Evolutionary conservation across 2,329 filamentous ascomycete genomes (phyloP).

Genomic region (Monilinia polystroma): DNA sequence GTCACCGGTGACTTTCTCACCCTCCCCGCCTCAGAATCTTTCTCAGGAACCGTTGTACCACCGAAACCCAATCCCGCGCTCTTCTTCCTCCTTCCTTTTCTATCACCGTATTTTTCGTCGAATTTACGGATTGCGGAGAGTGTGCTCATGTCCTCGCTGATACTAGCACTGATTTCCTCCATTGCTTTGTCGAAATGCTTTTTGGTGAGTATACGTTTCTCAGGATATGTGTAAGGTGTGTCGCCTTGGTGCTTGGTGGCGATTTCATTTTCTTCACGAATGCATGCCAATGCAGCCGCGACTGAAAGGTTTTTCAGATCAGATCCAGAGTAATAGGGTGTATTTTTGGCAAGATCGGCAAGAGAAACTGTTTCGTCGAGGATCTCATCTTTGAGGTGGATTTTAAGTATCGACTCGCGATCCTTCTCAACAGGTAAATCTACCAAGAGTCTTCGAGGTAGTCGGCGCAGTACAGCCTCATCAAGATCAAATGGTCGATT

Average conservation of each 20-base stretch:
- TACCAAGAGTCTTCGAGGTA: constrained; percentile 70
- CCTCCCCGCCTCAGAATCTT: constrained; percentile 38
- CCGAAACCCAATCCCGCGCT: constrained; percentile 59
- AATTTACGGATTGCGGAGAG: constrained; percentile 88
- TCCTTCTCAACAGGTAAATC: constrained; percentile 69
- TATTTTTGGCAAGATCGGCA: constrained; percentile 61
- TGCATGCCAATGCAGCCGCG: constrained; percentile 74
- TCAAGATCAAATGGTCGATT: constrained; percentile 95
- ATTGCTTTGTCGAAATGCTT: constrained; percentile 83
- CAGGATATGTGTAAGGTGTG: constrained; percentile 56
- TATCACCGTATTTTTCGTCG: constrained; percentile 90
- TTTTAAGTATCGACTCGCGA: constrained; percentile 65
- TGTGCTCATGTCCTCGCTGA: constrained; percentile 89
- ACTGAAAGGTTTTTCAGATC: constrained; percentile 83
- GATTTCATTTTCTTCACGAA: constrained; percentile 66
- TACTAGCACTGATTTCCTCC: constrained; percentile 85
- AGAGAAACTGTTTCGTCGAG: constrained; percentile 63
- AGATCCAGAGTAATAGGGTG: constrained; percentile 76
- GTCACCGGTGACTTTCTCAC: constrained; percentile 37
- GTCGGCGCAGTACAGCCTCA: constrained; percentile 75
- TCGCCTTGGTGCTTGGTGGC: constrained; percentile 43
- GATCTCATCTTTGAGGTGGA: constrained; percentile 68
- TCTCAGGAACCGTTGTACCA: constrained; percentile 35
- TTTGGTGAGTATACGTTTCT: constrained; percentile 62
- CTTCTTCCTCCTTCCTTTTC: constrained; percentile 63